Conservation (phyloP, 2,329 filamentous ascomycete genomes). For the Coleophoma crateriformis region DNA sequence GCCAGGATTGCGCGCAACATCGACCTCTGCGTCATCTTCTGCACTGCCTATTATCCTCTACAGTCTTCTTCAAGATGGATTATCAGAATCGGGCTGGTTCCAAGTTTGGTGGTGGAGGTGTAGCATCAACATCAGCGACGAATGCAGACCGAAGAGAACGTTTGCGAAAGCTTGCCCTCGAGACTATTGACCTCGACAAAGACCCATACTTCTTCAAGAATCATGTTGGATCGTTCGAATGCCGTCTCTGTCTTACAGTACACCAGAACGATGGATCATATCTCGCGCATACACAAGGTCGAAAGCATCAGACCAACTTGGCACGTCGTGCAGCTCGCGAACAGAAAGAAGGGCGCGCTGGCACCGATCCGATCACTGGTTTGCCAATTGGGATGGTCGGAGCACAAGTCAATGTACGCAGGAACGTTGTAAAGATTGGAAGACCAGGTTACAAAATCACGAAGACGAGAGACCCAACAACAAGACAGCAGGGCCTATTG, state of each 20-base stretch:
- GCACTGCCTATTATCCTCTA: not conserved
- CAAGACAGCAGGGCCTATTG: slow-evolving; percentile 82
- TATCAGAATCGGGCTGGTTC: slow-evolving; percentile 91
- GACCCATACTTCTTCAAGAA: slow-evolving; percentile 99
- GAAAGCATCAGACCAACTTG: slow-evolving; percentile 98
- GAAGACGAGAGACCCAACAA: slow-evolving; percentile 85
- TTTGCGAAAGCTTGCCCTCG: slow-evolving; percentile 93
- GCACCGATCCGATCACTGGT: slow-evolving; percentile 61
- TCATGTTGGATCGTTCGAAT: slow-evolving; percentile 97
- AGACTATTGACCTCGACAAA: slow-evolving; percentile 98
- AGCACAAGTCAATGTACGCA: slow-evolving; percentile 53
- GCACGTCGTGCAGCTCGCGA: slow-evolving; percentile 93
- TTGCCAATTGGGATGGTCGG: slow-evolving; percentile 73
- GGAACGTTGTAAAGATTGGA: slow-evolving; percentile 90
- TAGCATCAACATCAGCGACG: slow-evolving; percentile 86
- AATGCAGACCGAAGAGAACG: slow-evolving; percentile 97
- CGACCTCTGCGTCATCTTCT: not conserved
- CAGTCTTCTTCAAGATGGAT: slow-evolving; percentile 44
- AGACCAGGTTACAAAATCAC: slow-evolving; percentile 97
- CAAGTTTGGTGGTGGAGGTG: slow-evolving; percentile 96
- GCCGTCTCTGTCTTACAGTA: slow-evolving; percentile 90
- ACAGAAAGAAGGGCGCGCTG: slow-evolving; percentile 74
- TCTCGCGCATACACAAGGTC: slow-evolving; percentile 95
- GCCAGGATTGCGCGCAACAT: too few species aligned
- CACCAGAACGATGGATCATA: slow-evolving; percentile 99